Percentiles rank a stretch among this genome's conserved stretches.
Evolutionary conservation across 495 filamentous ascomycete species (phyloP).

Genomic region (Tuber magnatum): DNA sequence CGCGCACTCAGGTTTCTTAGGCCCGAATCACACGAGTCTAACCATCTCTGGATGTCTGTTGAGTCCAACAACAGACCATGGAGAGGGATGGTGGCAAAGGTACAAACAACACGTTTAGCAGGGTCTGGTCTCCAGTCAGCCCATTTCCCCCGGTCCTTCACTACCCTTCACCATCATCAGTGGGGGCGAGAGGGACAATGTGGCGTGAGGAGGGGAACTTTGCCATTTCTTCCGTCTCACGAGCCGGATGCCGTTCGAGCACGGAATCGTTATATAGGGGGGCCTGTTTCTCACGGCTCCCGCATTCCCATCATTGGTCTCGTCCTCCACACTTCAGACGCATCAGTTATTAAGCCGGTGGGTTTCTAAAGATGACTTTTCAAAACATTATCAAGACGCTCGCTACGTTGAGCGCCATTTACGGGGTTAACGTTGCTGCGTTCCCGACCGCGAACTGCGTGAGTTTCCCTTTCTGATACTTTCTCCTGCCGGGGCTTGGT

Average conservation of each 20-base stretch:
- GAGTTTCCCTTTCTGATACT: neutral
- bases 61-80: neutral
- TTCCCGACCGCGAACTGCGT: neutral
- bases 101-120: neutral
- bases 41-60: neutral
- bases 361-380: neutral
- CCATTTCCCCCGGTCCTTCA: neutral
- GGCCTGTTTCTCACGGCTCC: neutral
- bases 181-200: neutral
- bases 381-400: neutral
- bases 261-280: neutral
- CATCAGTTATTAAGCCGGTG: neutral
- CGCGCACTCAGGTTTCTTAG: neutral
- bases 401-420: neutral
- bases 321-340: neutral
- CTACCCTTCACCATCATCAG: neutral
- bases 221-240: neutral
- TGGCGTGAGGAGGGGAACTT: neutral
- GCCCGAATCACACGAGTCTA: neutral
- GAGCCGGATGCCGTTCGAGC: neutral
- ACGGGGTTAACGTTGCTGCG: neutral
- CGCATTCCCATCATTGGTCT: neutral
- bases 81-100: neutral
- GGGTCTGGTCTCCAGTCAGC: neutral
- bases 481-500: neutral